These are phyloP conservation scores for Globisporangium uncinulatum DNA, from an alignment of 352 stramenopile genomes.

Conservation along the genomic window DNA sequence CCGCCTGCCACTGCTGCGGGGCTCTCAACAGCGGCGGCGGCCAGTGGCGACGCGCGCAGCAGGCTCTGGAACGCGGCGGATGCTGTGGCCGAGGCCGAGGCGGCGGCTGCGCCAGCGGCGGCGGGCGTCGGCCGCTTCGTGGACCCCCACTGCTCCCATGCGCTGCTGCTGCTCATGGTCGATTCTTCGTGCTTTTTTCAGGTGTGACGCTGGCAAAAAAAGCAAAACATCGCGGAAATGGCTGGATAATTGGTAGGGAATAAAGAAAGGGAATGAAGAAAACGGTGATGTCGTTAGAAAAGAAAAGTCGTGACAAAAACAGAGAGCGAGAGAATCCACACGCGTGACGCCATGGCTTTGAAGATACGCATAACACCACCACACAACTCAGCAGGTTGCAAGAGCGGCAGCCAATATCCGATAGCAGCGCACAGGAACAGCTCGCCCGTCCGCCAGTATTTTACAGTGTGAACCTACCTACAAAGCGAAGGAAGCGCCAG, in stretches of 20 bases:
- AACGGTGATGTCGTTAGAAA: too few species aligned
- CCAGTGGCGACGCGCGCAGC: constrained; percentile 40
- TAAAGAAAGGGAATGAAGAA: background rate
- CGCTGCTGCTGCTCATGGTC: constrained; percentile 7
- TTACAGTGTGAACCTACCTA: too few species aligned
- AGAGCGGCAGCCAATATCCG: too few species aligned
- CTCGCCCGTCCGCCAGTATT: too few species aligned
- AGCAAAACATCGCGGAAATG: too few species aligned
- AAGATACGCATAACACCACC: too few species aligned
- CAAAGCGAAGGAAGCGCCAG: too few species aligned
- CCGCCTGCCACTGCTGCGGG: constrained; percentile 9
- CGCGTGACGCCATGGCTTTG: too few species aligned
- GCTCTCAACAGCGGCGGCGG: constrained; percentile 22
- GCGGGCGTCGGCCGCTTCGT: constrained; percentile 38
- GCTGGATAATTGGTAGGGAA: background rate
- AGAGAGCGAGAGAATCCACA: too few species aligned
- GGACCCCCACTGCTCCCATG: constrained; percentile 65
- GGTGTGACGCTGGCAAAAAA: background rate
- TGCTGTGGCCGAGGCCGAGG: constrained; percentile 21
- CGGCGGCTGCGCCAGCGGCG: constrained; percentile 16
- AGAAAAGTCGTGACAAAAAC: too few species aligned
- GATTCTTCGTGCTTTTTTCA: background rate
- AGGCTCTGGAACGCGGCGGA: constrained; percentile 38
- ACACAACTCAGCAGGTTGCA: too few species aligned
- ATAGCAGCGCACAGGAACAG: too few species aligned